phyloP scores from a whole-genome alignment of 148 eudicot genomes.

The Agrostemma githago region DNA sequence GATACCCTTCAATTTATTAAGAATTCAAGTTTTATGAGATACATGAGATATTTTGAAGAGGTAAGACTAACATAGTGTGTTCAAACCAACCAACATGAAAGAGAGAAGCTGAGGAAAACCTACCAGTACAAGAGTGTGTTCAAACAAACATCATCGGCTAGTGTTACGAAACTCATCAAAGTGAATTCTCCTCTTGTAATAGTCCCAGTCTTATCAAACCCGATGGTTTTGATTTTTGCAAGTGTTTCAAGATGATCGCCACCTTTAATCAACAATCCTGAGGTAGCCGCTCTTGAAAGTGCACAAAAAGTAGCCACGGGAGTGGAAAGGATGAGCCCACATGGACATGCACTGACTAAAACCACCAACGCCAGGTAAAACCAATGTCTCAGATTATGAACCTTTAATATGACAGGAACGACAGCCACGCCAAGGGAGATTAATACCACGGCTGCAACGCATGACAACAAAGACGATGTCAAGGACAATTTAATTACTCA shows the following conservation, averaged over 20 bases:
- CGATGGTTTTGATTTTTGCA: slow-evolving; percentile 58
- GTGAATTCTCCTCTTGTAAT: slow-evolving; percentile 81
- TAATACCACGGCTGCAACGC: slow-evolving; percentile 56
- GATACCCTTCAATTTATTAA: slow-evolving; percentile 53
- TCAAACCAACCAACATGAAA: background rate
- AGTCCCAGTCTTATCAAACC: slow-evolving; percentile 93
- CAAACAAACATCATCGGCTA: slow-evolving; percentile 39
- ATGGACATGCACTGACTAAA: slow-evolving; percentile 89
- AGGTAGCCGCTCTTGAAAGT: slow-evolving; percentile 76
- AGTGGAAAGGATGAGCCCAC: slow-evolving; percentile 88
- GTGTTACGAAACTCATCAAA: slow-evolving; percentile 41
- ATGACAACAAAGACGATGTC: background rate
- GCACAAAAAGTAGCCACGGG: slow-evolving; percentile 94
- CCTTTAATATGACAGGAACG: slow-evolving; percentile 51
- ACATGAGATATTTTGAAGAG: background rate
- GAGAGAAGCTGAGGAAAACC: background rate
- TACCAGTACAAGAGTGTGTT: slow-evolving; percentile 64
- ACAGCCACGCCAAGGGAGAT: slow-evolving; percentile 55
- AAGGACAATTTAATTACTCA: too few relatives aligned
- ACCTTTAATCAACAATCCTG: slow-evolving; percentile 80
- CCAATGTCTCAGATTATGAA: slow-evolving; percentile 52
- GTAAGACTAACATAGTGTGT: background rate
- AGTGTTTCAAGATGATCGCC: slow-evolving; percentile 80
- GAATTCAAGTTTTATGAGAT: background rate
- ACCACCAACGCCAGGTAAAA: slow-evolving; percentile 70